Evolutionary conservation across 495 filamentous ascomycete genomes (phyloP).

Genomic region (Rhizodiscina lignyota): DNA sequence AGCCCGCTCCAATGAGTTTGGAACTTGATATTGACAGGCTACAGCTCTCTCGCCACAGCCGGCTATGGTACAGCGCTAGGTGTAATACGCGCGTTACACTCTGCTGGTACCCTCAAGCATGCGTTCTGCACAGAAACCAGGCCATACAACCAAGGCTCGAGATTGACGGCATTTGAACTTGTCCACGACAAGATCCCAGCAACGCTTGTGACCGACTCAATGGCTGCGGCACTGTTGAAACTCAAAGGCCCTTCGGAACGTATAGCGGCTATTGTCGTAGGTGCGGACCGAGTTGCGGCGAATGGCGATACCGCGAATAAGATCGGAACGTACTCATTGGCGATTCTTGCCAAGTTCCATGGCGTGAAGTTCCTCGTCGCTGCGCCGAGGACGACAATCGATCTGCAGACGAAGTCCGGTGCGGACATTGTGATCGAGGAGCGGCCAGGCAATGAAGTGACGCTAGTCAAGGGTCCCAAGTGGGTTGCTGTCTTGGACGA

Average conservation of each 20-base stretch:
- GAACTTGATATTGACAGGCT: not conserved
- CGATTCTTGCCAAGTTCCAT: constrained; percentile 71
- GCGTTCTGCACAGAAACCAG: constrained; percentile 94
- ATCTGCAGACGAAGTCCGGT: constrained; percentile 61
- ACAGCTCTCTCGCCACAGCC: constrained; percentile 79
- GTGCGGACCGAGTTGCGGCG: constrained; percentile 84
- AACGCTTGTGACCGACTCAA: constrained; percentile 88
- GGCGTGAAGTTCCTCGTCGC: constrained; percentile 89
- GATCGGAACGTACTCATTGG: constrained; percentile 87
- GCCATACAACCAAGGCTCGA: constrained; percentile 93
- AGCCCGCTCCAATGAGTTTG: not conserved
- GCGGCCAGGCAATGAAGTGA: constrained; percentile 60
- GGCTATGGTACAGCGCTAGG: constrained; percentile 93
- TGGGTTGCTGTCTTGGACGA: constrained; percentile 14
- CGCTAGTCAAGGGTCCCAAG: constrained; percentile 57
- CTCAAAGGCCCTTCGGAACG: constrained; percentile 33
- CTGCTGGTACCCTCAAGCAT: constrained; percentile 44
- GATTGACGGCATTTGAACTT: constrained; percentile 89
- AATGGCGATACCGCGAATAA: constrained; percentile 99
- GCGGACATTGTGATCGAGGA: constrained; percentile 75
- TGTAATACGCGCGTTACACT: constrained; percentile 72
- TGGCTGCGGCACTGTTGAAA: constrained; percentile 70
- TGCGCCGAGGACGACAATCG: constrained; percentile 86
- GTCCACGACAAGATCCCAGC: constrained; percentile 86
- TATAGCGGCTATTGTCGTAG: constrained; percentile 78